Evolutionary conservation across 768 basidiomycete species (phyloP).

Genomic region (Lactarius akahatsu): DNA sequence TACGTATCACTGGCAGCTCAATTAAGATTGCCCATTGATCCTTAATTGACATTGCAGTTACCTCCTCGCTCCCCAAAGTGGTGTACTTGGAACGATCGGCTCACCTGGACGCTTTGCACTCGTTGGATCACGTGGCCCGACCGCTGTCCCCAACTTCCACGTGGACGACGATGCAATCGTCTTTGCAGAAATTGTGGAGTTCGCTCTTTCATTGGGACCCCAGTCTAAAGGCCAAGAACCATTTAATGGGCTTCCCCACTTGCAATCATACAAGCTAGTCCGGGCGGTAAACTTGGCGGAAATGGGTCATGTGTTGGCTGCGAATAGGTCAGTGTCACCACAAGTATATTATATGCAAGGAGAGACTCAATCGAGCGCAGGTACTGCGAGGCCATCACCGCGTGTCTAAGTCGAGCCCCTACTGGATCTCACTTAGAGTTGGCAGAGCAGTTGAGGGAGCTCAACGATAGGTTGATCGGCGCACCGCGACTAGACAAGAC

Average conservation of each 20-base stretch:
- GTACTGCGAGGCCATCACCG: slow-evolving; percentile 89
- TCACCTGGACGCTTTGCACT: slow-evolving; percentile 67
- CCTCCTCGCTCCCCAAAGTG: slow-evolving; percentile 79
- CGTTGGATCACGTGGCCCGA: slow-evolving; percentile 66
- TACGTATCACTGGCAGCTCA: slow-evolving; percentile 41
- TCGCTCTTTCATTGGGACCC: slow-evolving; percentile 76
- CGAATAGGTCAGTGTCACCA: slow-evolving; percentile 58
- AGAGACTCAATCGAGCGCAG: slow-evolving; percentile 43
- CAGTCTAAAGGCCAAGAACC: slow-evolving; percentile 80
- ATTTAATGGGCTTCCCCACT: slow-evolving; percentile 77
- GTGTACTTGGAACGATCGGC: slow-evolving; percentile 69
- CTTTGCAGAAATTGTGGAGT: slow-evolving; percentile 90
- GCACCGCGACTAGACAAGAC: slow-evolving; percentile 72
- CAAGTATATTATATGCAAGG: slow-evolving; percentile 15
- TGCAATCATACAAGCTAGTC: slow-evolving; percentile 85
- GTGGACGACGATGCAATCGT: slow-evolving; percentile 75
- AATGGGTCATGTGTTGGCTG: slow-evolving; percentile 71
- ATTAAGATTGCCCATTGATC: not conserved
- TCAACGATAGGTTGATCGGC: slow-evolving; percentile 76
- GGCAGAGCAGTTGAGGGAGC: slow-evolving; percentile 69
- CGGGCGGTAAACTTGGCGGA: slow-evolving; percentile 78
- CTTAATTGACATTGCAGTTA: slow-evolving; percentile 51
- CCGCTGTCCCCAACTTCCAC: slow-evolving; percentile 47
- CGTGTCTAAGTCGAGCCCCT: slow-evolving; percentile 59
- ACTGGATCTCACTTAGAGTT: slow-evolving; percentile 66